Evolutionary conservation across 2,329 filamentous ascomycete species (phyloP).

Genomic region (Talaromyces sp.): DNA sequence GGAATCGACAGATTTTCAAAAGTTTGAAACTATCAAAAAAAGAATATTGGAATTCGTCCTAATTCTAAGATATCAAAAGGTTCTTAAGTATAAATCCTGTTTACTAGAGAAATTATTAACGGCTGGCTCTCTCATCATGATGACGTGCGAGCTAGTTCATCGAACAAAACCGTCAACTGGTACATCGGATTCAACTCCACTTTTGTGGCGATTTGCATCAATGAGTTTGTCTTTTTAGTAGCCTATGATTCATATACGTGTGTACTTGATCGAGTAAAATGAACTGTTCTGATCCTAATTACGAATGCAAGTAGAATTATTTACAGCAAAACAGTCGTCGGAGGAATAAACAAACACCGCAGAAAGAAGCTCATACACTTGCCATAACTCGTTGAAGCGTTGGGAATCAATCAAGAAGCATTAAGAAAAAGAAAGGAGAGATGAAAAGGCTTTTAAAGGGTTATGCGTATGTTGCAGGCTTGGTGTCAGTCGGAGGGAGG

Average conservation of each 20-base stretch:
- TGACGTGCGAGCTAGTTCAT: not conserved
- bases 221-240: not conserved
- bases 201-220: not conserved
- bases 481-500: not conserved
- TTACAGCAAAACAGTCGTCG: not conserved
- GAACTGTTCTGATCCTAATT: not conserved
- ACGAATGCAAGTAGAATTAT: not conserved
- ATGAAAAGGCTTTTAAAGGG: not conserved
- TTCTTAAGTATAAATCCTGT: not conserved
- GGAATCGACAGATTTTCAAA: not conserved
- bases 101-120: not conserved
- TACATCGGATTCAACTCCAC: not conserved
- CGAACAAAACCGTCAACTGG: not conserved
- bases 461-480: not conserved
- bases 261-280: not conserved
- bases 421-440: not conserved
- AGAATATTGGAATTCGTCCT: too few relatives aligned
- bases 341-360: not conserved
- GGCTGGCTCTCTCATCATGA: not conserved
- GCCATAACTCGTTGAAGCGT: slow-evolving; percentile 6
- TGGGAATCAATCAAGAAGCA: not conserved
- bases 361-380: not conserved
- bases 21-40: too few relatives aligned
- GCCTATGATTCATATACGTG: not conserved
- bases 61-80: not conserved